Evolutionary conservation across 352 stramenopile genomes (phyloP).

Genomic region (Halophytophthora polymorphica): DNA sequence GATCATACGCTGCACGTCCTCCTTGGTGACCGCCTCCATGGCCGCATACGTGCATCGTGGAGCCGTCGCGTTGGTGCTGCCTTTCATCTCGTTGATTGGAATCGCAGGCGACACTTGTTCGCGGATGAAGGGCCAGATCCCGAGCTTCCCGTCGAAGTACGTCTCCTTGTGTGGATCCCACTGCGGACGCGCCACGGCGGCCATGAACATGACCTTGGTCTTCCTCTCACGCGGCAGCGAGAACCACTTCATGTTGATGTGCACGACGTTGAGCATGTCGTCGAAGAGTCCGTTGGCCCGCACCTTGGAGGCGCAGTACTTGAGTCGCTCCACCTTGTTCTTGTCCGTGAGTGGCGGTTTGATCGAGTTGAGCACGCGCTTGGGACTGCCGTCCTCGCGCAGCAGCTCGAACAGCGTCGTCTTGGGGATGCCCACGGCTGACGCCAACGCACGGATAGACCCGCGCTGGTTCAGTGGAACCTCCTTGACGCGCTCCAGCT

Average conservation of each 20-base stretch:
- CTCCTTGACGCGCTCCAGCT: constrained; percentile 39
- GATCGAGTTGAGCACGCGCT: constrained; percentile 29
- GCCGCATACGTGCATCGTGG: constrained; percentile 10
- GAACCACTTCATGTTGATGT: constrained; percentile 52
- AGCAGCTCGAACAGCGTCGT: constrained; percentile 42
- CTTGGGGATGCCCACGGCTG: constrained; percentile 41
- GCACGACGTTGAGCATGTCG: constrained; percentile 42
- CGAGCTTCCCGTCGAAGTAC: constrained; percentile 46
- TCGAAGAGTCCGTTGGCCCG: constrained; percentile 34
- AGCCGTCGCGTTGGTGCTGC: not conserved
- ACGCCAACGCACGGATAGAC: constrained; percentile 36
- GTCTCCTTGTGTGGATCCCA: constrained; percentile 29
- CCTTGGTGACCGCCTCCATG: constrained; percentile 36
- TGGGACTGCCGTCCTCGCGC: constrained; percentile 29
- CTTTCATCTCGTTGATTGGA: constrained; percentile 3
- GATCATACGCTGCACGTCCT: constrained; percentile 44
- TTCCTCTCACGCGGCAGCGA: constrained; percentile 30
- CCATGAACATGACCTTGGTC: constrained; percentile 44
- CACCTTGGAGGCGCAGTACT: constrained; percentile 34
- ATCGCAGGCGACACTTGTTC: constrained; percentile 5
- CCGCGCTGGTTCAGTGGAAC: constrained; percentile 35
- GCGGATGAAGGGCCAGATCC: constrained; percentile 39
- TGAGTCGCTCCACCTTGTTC: constrained; percentile 37
- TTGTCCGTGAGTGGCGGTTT: constrained; percentile 41
- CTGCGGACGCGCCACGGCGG: constrained; percentile 37